Evolutionary conservation across 2,329 filamentous ascomycete genomes (phyloP), one percentile per base, ranked within the genome.

Genomic region (Clarireedia monteithiana): DNA sequence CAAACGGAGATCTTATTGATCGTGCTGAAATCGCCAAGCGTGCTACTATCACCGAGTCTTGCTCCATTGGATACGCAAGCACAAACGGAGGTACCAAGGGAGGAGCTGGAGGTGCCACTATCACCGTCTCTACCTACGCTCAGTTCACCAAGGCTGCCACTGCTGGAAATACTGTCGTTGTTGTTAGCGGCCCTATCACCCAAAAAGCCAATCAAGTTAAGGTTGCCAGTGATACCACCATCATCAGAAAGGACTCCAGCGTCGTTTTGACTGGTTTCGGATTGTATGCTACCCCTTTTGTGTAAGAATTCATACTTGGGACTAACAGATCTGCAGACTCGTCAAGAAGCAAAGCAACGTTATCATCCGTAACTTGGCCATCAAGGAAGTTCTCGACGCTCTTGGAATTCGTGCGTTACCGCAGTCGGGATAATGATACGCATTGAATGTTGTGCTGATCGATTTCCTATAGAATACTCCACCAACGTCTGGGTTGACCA

Each of bases 341-440:
- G 27, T 53, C 14, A 48, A 40, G n/a, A 44, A 69, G 9, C 26
- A 68, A 23, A 73, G 64, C 55, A 83, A 83, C 60, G 79, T 83
- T 52, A 81, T 83, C 54, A 65, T 83, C 51, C 77, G 76, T 44
- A 83, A 83, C 70, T 65, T 83, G 38, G 77, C 76, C 60, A 74
- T 81, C 59, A 66, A 72, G 59, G 75, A 78, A 55, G 75, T 80
- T 2, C 70, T 73, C 6, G 80, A 83, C 66, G 77, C 42, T 17
- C 72, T 83, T 52, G 73, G 74, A 3, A 72, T 81, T 4, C 73
- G 81, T 59, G 63, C 65, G 2, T 71, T 20, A 20, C 20, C 73
- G 2, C 4, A 27, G 5, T 14, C 7, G 12, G 3, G 6, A 7
- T 4, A 17, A 17, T 12, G 24, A 27, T 2, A 12, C 34, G 40